A percentile compares a stretch with the other conserved stretches of the same genome.
phyloP scores from a whole-genome alignment of 805 yeast genomes.

The Clavispora asparagi region DNA sequence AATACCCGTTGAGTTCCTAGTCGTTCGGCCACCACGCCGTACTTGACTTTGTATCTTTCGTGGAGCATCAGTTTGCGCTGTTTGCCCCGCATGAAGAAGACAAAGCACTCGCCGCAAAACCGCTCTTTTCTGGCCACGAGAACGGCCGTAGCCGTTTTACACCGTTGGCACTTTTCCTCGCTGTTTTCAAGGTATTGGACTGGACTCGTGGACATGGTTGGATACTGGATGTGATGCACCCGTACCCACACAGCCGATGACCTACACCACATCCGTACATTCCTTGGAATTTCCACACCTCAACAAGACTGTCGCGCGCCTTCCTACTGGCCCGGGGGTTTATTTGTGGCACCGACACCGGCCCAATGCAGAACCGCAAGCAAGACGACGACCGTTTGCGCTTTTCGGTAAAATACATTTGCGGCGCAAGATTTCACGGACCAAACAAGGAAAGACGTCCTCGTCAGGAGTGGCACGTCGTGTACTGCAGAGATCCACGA shows the following conservation, averaged over 20 bases:
- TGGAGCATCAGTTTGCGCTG: conserved; percentile 73
- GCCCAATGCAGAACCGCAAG: too few relatives aligned
- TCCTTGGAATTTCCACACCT: not conserved
- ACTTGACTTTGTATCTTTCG: conserved; percentile 70
- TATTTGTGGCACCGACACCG: too few relatives aligned
- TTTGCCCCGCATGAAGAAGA: conserved; percentile 68
- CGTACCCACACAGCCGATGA: not conserved
- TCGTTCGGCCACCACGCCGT: conserved; percentile 34
- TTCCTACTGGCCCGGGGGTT: too few relatives aligned
- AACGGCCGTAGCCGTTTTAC: conserved; percentile 39
- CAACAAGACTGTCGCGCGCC: too few relatives aligned
- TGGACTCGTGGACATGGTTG: conserved; percentile 9
- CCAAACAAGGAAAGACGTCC: too few relatives aligned
- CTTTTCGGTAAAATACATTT: too few relatives aligned
- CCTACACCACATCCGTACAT: not conserved
- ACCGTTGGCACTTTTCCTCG: conserved; percentile 40
- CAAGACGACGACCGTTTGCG: too few relatives aligned
- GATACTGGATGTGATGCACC: not conserved
- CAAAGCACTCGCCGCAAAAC: conserved; percentile 65
- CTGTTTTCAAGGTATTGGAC: conserved; percentile 9
- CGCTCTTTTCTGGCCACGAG: conserved; percentile 56
- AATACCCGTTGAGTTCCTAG: conserved; percentile 41
- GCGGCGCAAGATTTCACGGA: too few relatives aligned
- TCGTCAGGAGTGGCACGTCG: too few relatives aligned
- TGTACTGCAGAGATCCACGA: too few relatives aligned